phyloP scores from a whole-genome alignment of 1,284 basidiomycete species.

The Grifola frondosa region DNA sequence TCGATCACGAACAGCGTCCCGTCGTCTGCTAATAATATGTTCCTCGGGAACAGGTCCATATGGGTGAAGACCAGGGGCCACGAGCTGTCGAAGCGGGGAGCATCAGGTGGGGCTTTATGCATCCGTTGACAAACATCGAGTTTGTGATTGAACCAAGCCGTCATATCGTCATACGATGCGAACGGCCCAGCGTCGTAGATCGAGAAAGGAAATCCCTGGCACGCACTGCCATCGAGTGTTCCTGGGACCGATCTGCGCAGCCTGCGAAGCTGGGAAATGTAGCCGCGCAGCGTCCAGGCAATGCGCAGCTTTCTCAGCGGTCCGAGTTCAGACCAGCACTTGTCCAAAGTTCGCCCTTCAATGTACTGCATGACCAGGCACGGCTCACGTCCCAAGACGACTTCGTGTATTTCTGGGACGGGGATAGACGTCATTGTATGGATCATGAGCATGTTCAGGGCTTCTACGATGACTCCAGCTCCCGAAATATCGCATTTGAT shows the following conservation, averaged over 20 bases:
- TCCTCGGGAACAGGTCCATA: slow-evolving; percentile 8
- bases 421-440: neutral
- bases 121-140: slow-evolving; percentile 9
- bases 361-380: slow-evolving; percentile 25
- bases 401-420: no score
- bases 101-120: slow-evolving; percentile 1
- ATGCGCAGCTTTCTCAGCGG: slow-evolving; percentile 23
- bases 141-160: slow-evolving; percentile 10
- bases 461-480: no score
- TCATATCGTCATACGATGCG: slow-evolving; percentile 9
- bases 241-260: slow-evolving; percentile 7
- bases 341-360: slow-evolving; percentile 20
- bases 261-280: slow-evolving; percentile 21
- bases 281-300: slow-evolving; percentile 27
- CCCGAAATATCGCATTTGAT: no score
- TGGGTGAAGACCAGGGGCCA: slow-evolving; percentile 15
- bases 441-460: neutral
- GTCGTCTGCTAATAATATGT: slow-evolving; percentile 13
- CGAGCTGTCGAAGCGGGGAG: slow-evolving; percentile 3
- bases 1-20: slow-evolving; percentile 13
- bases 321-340: slow-evolving; percentile 22
- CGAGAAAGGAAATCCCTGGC: neutral
- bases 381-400: no score
- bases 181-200: slow-evolving; percentile 7
- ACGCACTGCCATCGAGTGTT: slow-evolving; percentile 6